Conservation (phyloP, 1,284 basidiomycete genomes). For the Ganoderma multipileum region DNA sequence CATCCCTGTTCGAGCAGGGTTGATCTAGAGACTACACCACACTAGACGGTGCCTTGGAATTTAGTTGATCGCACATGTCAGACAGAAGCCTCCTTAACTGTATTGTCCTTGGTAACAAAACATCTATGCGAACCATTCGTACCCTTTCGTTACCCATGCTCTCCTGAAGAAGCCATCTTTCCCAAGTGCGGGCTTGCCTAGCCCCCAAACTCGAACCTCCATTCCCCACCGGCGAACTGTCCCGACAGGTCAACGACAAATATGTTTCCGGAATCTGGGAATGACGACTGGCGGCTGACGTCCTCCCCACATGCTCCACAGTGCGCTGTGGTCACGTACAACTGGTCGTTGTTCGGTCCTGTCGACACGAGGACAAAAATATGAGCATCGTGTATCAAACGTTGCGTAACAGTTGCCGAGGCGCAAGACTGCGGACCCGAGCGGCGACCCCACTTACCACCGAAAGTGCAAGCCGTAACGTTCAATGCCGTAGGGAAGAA, state of each 20-base stretch:
- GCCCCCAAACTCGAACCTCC: slow-evolving; percentile 46
- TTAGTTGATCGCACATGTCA: background rate
- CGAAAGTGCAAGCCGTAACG: slow-evolving; percentile 73
- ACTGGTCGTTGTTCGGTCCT: slow-evolving; percentile 67
- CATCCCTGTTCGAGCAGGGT: background rate
- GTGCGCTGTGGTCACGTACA: slow-evolving; percentile 73
- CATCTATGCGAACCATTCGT: slow-evolving; percentile 8
- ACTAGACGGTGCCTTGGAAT: background rate
- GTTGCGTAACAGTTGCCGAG: background rate
- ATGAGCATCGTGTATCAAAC: background rate
- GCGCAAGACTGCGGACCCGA: background rate
- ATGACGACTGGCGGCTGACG: slow-evolving; percentile 53
- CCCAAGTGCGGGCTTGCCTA: slow-evolving; percentile 28
- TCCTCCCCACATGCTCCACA: slow-evolving; percentile 64
- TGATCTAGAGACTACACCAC: background rate
- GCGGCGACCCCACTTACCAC: slow-evolving; percentile 49
- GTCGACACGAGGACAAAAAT: slow-evolving; percentile 1
- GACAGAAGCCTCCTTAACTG: slow-evolving; percentile 2
- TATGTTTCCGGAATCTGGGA: slow-evolving; percentile 69
- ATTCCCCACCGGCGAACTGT: slow-evolving; percentile 51
- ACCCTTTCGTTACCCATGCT: slow-evolving; percentile 8
- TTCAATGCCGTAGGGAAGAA: slow-evolving; percentile 64
- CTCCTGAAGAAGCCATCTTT: slow-evolving; percentile 13
- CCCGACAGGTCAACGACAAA: slow-evolving; percentile 68
- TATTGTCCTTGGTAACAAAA: background rate